A percentile compares a stretch with the other conserved stretches of the same genome.
phyloP scores from a whole-genome alignment of 805 yeast species.

The Saccharomycopsis synnaedendra region DNA sequence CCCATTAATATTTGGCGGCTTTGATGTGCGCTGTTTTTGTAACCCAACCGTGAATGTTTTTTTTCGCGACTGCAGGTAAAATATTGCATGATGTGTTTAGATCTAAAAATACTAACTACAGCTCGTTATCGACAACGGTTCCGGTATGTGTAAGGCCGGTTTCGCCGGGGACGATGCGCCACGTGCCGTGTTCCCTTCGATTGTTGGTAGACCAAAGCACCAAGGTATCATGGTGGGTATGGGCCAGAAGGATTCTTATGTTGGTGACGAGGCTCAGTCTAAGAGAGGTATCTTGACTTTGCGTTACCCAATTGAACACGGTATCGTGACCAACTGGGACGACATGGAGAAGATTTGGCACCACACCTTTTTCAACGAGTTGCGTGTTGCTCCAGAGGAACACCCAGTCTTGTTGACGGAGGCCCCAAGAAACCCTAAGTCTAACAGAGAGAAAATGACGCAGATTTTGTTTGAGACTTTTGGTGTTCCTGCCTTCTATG shows the following conservation, averaged over 20 bases:
- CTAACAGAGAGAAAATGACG: conserved; percentile 99
- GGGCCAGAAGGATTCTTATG: conserved; percentile 99
- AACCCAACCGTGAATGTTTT: no score
- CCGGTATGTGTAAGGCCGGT: conserved; percentile 99
- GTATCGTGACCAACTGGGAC: conserved; percentile 99
- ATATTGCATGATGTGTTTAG: no score
- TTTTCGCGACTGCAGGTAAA: no score
- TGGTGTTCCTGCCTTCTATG: conserved; percentile 99
- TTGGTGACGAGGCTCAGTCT: conserved; percentile 99
- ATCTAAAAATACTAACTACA: background rate
- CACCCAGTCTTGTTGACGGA: conserved; percentile 98
- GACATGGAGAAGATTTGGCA: conserved; percentile 99
- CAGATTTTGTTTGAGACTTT: conserved; percentile 98
- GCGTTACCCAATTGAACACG: conserved; percentile 99
- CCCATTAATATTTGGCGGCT: background rate
- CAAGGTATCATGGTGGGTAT: conserved; percentile 99
- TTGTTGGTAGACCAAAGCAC: conserved; percentile 99
- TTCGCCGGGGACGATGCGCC: conserved; percentile 99
- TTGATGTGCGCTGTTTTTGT: background rate
- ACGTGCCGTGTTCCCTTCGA: conserved; percentile 99
- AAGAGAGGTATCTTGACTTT: conserved; percentile 99
- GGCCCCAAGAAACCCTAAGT: conserved; percentile 99
- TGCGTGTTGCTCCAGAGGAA: conserved; percentile 99
- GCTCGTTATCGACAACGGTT: conserved; percentile 94
- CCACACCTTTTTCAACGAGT: conserved; percentile 99